Evolutionary conservation across 176 grass and related monocot species (phyloP).

Genomic region (Typha latifolia): DNA sequence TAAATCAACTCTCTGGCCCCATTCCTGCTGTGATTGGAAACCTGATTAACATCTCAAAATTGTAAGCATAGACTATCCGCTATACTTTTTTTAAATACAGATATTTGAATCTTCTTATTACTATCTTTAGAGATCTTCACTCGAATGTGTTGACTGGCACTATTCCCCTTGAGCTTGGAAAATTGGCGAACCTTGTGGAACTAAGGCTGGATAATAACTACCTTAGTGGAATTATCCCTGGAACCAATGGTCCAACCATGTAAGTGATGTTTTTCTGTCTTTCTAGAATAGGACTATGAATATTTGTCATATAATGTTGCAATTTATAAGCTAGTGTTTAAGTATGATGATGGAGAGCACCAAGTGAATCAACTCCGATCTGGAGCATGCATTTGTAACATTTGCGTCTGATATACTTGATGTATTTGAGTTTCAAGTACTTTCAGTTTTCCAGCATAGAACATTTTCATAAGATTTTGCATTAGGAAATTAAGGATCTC

Average conservation of each 20-base stretch:
- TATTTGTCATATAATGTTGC: conserved; percentile 1
- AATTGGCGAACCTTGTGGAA: conserved; percentile 42
- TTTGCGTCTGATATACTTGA: no score
- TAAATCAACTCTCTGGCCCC: background rate
- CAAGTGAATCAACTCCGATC: no score
- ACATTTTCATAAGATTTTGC: no score
- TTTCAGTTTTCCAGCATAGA: no score
- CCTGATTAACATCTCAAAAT: conserved; percentile 2
- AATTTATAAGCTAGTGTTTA: background rate
- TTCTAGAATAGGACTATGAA: background rate
- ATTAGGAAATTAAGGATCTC: no score
- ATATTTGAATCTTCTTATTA: background rate
- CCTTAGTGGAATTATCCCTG: conserved; percentile 66
- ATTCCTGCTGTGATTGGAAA: background rate
- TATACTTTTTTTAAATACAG: background rate
- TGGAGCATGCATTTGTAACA: no score
- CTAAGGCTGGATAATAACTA: conserved; percentile 61
- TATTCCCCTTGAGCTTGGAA: conserved; percentile 61
- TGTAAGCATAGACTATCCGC: background rate
- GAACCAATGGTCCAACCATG: conserved; percentile 47
- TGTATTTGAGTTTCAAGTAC: no score
- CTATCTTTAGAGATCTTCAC: conserved; percentile 59
- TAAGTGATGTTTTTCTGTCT: conserved; percentile 29
- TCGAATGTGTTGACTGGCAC: conserved; percentile 56
- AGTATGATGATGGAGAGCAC: background rate